Conservation (phyloP, 305 asterid genomes). For the Euphrasia arctica region DNA sequence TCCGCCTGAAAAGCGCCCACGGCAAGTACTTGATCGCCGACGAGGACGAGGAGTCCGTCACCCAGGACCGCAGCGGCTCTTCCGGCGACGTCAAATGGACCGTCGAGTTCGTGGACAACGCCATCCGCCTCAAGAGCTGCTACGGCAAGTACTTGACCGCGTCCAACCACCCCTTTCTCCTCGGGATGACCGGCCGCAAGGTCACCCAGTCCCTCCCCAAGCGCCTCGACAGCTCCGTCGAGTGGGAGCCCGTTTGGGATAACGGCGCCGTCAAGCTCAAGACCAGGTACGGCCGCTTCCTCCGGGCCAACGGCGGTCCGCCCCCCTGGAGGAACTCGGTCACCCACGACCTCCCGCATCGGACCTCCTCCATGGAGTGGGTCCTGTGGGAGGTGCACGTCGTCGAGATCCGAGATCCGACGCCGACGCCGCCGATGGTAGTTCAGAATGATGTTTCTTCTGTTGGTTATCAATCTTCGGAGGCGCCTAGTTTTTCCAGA, state of each 20-base stretch:
- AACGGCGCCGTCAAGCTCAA: slow-evolving; percentile 49
- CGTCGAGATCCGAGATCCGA: slow-evolving; percentile 49
- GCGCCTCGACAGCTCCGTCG: slow-evolving; percentile 64
- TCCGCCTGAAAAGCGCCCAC: slow-evolving; percentile 64
- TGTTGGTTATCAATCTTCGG: slow-evolving; percentile 18
- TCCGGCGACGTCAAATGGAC: slow-evolving; percentile 62
- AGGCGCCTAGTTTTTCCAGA: slow-evolving; percentile 40
- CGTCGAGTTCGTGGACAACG: slow-evolving; percentile 55
- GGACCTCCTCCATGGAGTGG: slow-evolving; percentile 77
- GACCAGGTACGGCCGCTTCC: slow-evolving; percentile 60
- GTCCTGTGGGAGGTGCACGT: slow-evolving; percentile 80
- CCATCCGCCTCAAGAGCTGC: slow-evolving; percentile 72
- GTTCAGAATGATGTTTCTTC: slow-evolving; percentile 14
- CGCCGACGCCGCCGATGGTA: slow-evolving; percentile 35
- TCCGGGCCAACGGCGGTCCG: slow-evolving; percentile 88
- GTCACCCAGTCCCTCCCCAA: slow-evolving; percentile 64
- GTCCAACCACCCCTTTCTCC: slow-evolving; percentile 70
- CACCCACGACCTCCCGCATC: slow-evolving; percentile 87
- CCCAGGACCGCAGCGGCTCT: slow-evolving; percentile 57
- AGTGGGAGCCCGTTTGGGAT: slow-evolving; percentile 71
- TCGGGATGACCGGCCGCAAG: slow-evolving; percentile 86
- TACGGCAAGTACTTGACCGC: slow-evolving; percentile 81
- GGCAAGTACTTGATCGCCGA: slow-evolving; percentile 76
- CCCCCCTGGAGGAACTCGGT: slow-evolving; percentile 96
- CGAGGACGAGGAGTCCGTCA: slow-evolving; percentile 73